Base-by-base conservation (phyloP, 179 eudicot species). In the Corrigiola litoralis region DNA sequence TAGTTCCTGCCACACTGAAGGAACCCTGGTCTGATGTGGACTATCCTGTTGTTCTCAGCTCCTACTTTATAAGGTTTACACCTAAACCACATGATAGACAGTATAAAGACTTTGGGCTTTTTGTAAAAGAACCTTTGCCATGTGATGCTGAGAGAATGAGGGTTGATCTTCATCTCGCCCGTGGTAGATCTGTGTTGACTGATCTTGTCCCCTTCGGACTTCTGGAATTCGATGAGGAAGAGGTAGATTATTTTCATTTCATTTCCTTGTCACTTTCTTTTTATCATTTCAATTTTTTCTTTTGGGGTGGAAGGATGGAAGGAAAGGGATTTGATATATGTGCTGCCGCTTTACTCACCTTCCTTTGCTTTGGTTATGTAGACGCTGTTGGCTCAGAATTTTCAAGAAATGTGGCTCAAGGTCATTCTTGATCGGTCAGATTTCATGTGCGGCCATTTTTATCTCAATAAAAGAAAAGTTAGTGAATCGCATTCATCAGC, bases 351-450 rank as follows among this genome's bases (percentile, higher is more conserved):
- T 51, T 11, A 56, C 49, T 20, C 21, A n/a, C 25, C 28, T 49
- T 45, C 17, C 38, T 51, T 67, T 29, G 51, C 1, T 61, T 57
- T 32, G 74, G 58, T 48, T 58, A 45, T 73, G 45, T 84, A 88
- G 95, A 76, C 83, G 67, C 63, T 56, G 31, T 69, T 75, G 79
- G 97, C 96, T 48, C 82, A 77, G 58, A 79, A 72, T 20, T 91
- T 95, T 71, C 99, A 95, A 70, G 80, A 82, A 63, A 74, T 95
- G 82, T 77, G 74, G 72, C 85, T 95, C 74, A 88, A 91, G 80
- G 71, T 80, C 72, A 80, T 95, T 79, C 84, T 88, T 62, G 95
- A 95, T 66, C 79, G 97, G 40, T 77, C 88, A 47, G 81, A 91
- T 55, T 80, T 95, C 52, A 58, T 65, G 58, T 41, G 77, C 49